Percentiles rank a stretch among this genome's conserved stretches.
phyloP scores from a whole-genome alignment of 352 stramenopile genomes.

The Pythium oligandrum region DNA sequence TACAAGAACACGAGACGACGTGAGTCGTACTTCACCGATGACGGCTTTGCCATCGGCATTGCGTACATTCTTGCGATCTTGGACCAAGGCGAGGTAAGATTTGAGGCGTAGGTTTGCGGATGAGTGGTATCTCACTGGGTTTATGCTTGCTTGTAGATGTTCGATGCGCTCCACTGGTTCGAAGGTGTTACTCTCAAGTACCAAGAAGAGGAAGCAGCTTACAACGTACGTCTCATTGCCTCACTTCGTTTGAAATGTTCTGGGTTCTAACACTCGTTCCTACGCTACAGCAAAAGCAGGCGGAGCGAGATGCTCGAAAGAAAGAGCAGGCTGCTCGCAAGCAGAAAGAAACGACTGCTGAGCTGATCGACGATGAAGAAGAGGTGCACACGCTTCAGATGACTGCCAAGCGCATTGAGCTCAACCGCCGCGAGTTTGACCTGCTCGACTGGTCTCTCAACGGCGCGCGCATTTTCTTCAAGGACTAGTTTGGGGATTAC shows the following conservation, averaged over 20 bases:
- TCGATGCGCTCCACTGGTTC: constrained; percentile 90
- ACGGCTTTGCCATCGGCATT: constrained; percentile 93
- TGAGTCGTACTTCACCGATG: constrained; percentile 95
- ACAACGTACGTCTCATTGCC: constrained; percentile 33
- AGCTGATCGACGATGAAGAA: constrained; percentile 85
- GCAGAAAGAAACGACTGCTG: constrained; percentile 79
- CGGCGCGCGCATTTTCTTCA: constrained; percentile 91
- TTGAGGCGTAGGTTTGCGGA: neutral
- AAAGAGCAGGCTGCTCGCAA: constrained; percentile 68
- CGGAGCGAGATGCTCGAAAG: constrained; percentile 72
- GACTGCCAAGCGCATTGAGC: constrained; percentile 82
- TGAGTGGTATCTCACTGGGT: constrained; percentile 3
- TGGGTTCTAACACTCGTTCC: no score
- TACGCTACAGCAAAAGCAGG: constrained; percentile 59
- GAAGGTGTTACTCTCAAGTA: constrained; percentile 87
- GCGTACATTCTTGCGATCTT: constrained; percentile 92
- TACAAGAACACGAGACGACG: constrained; percentile 92
- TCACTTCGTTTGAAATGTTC: neutral
- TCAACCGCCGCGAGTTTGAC: constrained; percentile 86
- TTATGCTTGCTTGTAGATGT: constrained; percentile 32
- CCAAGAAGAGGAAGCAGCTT: constrained; percentile 72
- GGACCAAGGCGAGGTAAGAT: constrained; percentile 73
- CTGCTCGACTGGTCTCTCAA: constrained; percentile 90
- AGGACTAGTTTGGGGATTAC: constrained; percentile 39
- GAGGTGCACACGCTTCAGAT: constrained; percentile 85